Conservation (phyloP, 2,329 filamentous ascomycete species). For the Rutstroemia sp. region DNA sequence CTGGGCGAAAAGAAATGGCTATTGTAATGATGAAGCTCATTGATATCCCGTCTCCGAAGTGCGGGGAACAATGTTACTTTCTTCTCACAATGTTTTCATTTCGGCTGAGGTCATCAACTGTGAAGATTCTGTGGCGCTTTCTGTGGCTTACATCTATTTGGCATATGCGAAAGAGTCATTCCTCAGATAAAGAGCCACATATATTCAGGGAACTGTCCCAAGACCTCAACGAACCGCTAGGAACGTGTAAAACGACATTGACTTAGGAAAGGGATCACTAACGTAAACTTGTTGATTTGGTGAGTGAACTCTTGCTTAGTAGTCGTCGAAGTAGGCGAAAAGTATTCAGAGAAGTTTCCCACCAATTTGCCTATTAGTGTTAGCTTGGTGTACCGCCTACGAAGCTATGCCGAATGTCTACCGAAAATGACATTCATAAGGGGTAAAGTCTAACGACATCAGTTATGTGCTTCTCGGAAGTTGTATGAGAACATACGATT, state of each 20-base stretch:
- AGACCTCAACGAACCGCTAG: neutral
- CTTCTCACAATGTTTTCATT: too few relatives aligned
- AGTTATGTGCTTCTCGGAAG: neutral
- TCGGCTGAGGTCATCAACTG: too few relatives aligned
- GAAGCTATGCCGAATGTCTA: slow-evolving; percentile 21
- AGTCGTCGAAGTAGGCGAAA: slow-evolving; percentile 29
- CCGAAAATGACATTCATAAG: slow-evolving; percentile 55
- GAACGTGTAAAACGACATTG: neutral
- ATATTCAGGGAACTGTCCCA: neutral
- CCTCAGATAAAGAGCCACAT: neutral
- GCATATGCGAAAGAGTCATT: too few relatives aligned
- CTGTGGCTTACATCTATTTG: too few relatives aligned
- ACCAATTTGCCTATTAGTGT: slow-evolving; percentile 26
- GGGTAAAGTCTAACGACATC: slow-evolving; percentile 39
- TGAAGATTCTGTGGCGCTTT: too few relatives aligned
- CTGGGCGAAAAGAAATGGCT: neutral
- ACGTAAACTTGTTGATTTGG: slow-evolving; percentile 40
- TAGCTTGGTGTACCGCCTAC: neutral
- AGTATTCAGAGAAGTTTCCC: slow-evolving; percentile 21
- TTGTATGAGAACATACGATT: slow-evolving; percentile 14
- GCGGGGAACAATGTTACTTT: too few relatives aligned
- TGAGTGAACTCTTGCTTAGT: slow-evolving; percentile 35
- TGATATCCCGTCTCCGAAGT: too few relatives aligned
- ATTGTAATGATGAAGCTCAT: neutral
- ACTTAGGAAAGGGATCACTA: slow-evolving; percentile 15